Conservation (phyloP, 371 early-diverging fungal species). For the Mycotypha africana region DNA sequence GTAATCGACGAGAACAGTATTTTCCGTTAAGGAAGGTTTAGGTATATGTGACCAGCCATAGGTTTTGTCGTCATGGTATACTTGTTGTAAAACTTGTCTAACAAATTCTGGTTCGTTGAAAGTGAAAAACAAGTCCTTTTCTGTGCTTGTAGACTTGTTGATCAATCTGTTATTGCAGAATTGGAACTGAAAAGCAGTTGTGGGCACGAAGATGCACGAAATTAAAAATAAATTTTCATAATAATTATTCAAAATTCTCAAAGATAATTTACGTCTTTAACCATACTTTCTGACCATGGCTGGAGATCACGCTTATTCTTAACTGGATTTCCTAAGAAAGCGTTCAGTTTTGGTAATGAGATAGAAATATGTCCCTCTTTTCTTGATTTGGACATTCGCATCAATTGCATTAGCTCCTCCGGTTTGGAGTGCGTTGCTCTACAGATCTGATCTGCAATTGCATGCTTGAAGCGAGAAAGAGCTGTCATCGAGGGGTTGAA, state of each 20-base stretch:
- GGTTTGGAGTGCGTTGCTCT: constrained; percentile 8
- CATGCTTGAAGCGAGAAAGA: constrained; percentile 31
- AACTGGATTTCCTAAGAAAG: constrained; percentile 2
- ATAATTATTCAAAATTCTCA: constrained; percentile 19
- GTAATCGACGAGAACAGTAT: constrained; percentile 89
- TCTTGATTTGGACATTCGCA: constrained; percentile 13
- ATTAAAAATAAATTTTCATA: constrained; percentile 47
- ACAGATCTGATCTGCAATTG: constrained; percentile 34
- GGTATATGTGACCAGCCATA: constrained; percentile 30
- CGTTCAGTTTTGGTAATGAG: constrained; percentile 19
- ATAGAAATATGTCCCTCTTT: constrained; percentile 23
- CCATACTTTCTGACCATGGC: constrained; percentile 43
- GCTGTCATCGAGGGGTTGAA: too few species aligned
- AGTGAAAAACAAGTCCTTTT: constrained; percentile 8
- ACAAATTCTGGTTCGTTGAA: constrained; percentile 9
- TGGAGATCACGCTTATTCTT: constrained; percentile 50
- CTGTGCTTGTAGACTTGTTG: constrained; percentile 36
- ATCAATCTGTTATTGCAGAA: constrained; percentile 49
- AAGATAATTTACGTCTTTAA: constrained; percentile 31
- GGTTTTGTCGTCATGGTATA: constrained; percentile 15
- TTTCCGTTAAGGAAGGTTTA: neutral
- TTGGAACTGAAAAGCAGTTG: too few species aligned
- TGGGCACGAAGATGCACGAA: constrained; percentile 64
- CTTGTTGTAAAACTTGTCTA: constrained; percentile 46
- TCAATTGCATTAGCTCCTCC: constrained; percentile 6